Base-by-base conservation (phyloP, 1,284 basidiomycete species). In the Vanrija humicola region DNA sequence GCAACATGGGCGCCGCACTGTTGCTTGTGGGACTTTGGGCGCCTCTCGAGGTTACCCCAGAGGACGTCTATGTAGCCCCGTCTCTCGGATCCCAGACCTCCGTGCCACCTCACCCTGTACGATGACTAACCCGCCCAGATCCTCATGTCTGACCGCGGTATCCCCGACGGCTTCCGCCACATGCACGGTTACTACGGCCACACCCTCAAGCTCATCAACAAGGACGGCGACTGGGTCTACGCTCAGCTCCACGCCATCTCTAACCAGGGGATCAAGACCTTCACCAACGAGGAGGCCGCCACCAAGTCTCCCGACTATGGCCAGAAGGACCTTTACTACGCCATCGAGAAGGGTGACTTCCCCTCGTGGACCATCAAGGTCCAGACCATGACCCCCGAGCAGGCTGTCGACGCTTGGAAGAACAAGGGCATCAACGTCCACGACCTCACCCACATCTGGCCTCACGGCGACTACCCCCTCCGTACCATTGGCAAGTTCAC, bases 111-210 rank as follows among this genome's bases (percentile, higher is more conserved):
- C 34, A 5, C 9, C 12, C 12, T 14, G 14, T 15, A 12, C 34
- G 12, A 34, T 34, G 34, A 34, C 34, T 15, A 34, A 34, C 34
- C 4, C 14, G 34, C 34, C 1, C 50, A 65, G 62, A 67, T 72
- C 55, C 62, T 72, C 48, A 69, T 73, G 65, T 72, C 72, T 16
- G 93, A 96, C 78, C 89, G 92, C 69, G 94, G 92, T 56, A 93
- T 89, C 52, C 91, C 93, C 18, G 83, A 62, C 43, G 56, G 56
- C 58, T 90, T 81, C 79, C 85, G 89, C 75, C 79, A 85, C 66
- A 82, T 85, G 84, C 88, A 96, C 78, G 92, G 90, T 19, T 96
- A 92, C 81, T 88, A 87, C 45, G 91, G 93, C 6, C 91, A 96
- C 81, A 88, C 91, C n/a, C 86, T 84, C 82, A 94, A 95, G 80